phyloP scores from a whole-genome alignment of 2,329 filamentous ascomycete species.

The Colletotrichum zoysiae region DNA sequence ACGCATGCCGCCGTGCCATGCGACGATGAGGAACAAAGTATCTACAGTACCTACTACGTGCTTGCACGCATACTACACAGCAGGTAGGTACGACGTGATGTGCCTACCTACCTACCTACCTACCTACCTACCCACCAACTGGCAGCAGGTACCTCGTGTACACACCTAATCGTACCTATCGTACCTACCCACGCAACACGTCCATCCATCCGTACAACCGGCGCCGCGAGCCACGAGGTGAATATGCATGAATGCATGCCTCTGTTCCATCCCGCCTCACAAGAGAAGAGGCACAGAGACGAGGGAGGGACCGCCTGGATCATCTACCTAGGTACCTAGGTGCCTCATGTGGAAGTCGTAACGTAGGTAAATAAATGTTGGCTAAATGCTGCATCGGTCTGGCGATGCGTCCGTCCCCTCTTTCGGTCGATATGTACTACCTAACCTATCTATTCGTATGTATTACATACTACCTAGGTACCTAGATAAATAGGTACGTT shows the following conservation, averaged over 20 bases:
- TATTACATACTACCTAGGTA: too few species aligned
- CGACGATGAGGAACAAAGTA: neutral
- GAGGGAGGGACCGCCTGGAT: neutral
- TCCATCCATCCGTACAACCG: neutral
- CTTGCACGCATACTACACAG: too few species aligned
- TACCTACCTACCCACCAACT: neutral
- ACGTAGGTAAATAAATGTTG: neutral
- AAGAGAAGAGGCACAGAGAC: neutral
- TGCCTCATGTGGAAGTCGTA: neutral
- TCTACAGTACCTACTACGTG: too few species aligned
- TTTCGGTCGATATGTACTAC: neutral
- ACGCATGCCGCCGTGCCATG: neutral
- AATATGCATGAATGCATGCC: slow-evolving; percentile 11
- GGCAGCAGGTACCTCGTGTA: too few species aligned
- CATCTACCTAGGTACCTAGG: too few species aligned
- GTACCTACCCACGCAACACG: neutral
- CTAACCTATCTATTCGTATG: too few species aligned
- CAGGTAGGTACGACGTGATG: neutral
- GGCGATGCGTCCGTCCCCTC: neutral
- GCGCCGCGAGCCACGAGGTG: slow-evolving; percentile 7
- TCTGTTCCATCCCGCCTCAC: neutral
- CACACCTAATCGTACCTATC: neutral
- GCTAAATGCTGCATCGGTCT: neutral
- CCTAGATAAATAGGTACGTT: too few species aligned
- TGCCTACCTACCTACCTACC: neutral